A percentile compares a stretch with the other conserved stretches of the same genome.
Evolutionary conservation across 1,284 basidiomycete species (phyloP).

Genomic region (Pseudozyma pruni): DNA sequence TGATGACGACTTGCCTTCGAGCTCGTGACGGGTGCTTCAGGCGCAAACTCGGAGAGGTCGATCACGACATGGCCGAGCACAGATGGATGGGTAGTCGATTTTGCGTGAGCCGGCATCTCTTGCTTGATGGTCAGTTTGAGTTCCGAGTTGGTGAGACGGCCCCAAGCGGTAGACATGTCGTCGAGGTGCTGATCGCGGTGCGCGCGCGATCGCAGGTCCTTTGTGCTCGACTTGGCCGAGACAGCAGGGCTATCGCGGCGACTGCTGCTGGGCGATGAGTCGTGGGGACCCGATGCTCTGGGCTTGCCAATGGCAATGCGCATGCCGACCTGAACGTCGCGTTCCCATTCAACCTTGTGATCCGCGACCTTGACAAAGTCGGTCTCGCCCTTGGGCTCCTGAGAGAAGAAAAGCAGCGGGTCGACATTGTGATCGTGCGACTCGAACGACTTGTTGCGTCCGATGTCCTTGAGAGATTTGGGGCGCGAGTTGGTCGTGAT

Average conservation of each 20-base stretch:
- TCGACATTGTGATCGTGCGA: slow-evolving; percentile 30
- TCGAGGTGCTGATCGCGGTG: slow-evolving; percentile 32
- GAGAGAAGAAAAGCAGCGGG: slow-evolving; percentile 41
- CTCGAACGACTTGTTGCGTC: slow-evolving; percentile 13
- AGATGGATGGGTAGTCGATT: slow-evolving; percentile 32
- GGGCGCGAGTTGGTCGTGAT: slow-evolving; percentile 28
- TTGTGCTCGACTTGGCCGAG: slow-evolving; percentile 40
- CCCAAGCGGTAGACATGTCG: slow-evolving; percentile 46
- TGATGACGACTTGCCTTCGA: slow-evolving; percentile 30
- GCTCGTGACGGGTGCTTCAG: slow-evolving; percentile 69
- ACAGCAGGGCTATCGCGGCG: slow-evolving; percentile 28
- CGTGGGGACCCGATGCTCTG: slow-evolving; percentile 10
- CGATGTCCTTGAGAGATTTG: slow-evolving; percentile 27
- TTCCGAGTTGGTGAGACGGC: slow-evolving; percentile 48
- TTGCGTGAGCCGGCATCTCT: slow-evolving; percentile 36
- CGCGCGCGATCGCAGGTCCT: slow-evolving; percentile 27
- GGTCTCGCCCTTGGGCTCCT: slow-evolving; percentile 54
- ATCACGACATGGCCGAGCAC: slow-evolving; percentile 76
- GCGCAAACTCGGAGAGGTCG: slow-evolving; percentile 81
- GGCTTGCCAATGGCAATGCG: slow-evolving; percentile 58
- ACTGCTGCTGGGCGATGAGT: slow-evolving; percentile 20
- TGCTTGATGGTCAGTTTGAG: slow-evolving; percentile 55
- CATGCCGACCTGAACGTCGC: slow-evolving; percentile 52
- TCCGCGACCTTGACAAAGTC: slow-evolving; percentile 36
- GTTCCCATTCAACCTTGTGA: slow-evolving; percentile 57